A percentile compares a stretch with the other conserved stretches of the same genome.
These are phyloP conservation scores for Coemansia sp. DNA, from an alignment of 192 early-diverging fungal genomes.

Conservation along the genomic window DNA sequence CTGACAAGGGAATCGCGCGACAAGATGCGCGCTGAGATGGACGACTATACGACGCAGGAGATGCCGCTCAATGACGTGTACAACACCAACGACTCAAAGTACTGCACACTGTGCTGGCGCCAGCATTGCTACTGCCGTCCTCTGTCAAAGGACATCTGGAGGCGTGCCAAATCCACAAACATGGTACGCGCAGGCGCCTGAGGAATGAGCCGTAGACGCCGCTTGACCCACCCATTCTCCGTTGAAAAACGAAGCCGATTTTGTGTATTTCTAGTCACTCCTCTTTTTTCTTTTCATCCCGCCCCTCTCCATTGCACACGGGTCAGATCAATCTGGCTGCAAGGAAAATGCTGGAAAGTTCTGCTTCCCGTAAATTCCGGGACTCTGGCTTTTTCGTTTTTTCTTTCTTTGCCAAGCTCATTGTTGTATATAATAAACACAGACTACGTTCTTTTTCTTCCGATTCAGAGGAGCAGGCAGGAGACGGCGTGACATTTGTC, in stretches of 20 bases:
- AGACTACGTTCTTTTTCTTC: too few species aligned
- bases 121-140: slow-evolving; percentile 51
- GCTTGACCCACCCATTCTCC: background rate
- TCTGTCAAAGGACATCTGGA: slow-evolving; percentile 54
- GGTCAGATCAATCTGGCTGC: too few species aligned
- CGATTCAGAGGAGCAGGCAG: too few species aligned
- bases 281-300: background rate
- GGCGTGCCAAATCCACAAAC: slow-evolving; percentile 42
- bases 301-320: too few species aligned
- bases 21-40: slow-evolving; percentile 52
- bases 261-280: slow-evolving; percentile 1
- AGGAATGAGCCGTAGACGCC: background rate
- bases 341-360: too few species aligned
- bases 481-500: background rate
- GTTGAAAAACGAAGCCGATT: background rate
- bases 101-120: slow-evolving; percentile 57
- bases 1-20: slow-evolving; percentile 39
- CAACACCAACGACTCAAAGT: slow-evolving; percentile 43
- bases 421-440: background rate
- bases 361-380: too few species aligned
- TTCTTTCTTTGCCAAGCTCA: background rate
- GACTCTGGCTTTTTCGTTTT: background rate
- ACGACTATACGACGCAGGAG: slow-evolving; percentile 43
- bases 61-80: slow-evolving; percentile 54
- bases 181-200: slow-evolving; percentile 53